Evolutionary conservation across 352 stramenopile genomes (phyloP), one percentile per base, ranked within the genome.

Genomic region (Phytophthora boehmeriae): DNA sequence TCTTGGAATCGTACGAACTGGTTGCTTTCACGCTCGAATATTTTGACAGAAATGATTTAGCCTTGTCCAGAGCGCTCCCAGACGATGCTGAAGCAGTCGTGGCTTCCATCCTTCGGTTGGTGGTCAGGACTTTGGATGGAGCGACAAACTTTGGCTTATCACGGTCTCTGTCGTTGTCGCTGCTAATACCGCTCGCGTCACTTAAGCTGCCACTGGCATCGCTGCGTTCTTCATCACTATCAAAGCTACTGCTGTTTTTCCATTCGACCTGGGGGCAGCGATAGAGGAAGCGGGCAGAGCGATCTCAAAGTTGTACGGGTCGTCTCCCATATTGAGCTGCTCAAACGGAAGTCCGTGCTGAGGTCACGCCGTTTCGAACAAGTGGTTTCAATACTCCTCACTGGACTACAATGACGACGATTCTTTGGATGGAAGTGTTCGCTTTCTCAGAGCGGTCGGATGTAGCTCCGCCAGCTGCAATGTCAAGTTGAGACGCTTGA

Each of bases 1-100:
- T 28, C 19, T 68, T 69, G 2, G 56, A 59, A 8, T 57, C 38
- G 2, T 63, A 66, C 11, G 55, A 58, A 5, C 67, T 39, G 1
- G 46, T 39, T 1, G 30, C 34, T 17, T 44, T 25, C 61, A 73
- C 82, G 50, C 52, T 67, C 34, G 81, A 86, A 64, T 92, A 92
- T 60, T 86, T 92, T 19, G 82, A 89, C 34, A 92, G 59, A 52
- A 89, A 89, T 27, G 54, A 88, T 68, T 88, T 89, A 22, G 79
- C 80, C 50, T 85, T 89, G 61, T 92, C 82, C 17, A 92, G 56
- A 19, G 76, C 82, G 55, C 54, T 86, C 16, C 56, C 42, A 23
- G 47, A 51, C 8, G 50, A 60, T 1, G n/a, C n/a, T n/a, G 43
- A 5, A 36, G 35, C 28, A 4, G 11, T 22, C 20, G 36, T 56